Evolutionary conservation across 805 yeast species (phyloP).

Genomic region (Metschnikowia corniflorae): DNA sequence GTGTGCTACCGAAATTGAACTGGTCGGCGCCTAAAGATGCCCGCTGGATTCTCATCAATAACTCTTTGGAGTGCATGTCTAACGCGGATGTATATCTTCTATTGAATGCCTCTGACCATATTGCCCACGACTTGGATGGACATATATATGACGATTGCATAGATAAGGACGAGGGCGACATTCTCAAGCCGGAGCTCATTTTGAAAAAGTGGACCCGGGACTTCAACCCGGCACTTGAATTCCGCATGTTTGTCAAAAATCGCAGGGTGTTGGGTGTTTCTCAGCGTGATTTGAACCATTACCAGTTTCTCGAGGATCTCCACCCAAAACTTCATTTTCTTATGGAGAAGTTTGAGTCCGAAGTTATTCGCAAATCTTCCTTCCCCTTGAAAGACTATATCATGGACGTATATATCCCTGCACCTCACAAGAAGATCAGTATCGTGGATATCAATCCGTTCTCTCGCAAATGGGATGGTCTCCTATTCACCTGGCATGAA

Average conservation of each 20-base stretch:
- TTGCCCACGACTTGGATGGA: constrained; percentile 71
- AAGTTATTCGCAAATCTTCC: constrained; percentile 27
- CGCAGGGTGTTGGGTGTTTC: constrained; percentile 65
- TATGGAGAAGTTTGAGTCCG: constrained; percentile 55
- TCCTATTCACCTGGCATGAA: constrained; percentile 84
- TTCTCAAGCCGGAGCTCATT: constrained; percentile 57
- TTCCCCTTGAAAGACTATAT: constrained; percentile 44
- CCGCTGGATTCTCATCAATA: constrained; percentile 81
- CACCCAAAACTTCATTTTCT: constrained; percentile 43
- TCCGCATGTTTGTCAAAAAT: constrained; percentile 75
- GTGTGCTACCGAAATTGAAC: constrained; percentile 83
- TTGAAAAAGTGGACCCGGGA: constrained; percentile 72
- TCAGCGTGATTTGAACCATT: constrained; percentile 84
- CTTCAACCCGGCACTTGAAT: constrained; percentile 87
- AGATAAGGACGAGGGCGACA: constrained; percentile 18
- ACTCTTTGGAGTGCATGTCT: constrained; percentile 65
- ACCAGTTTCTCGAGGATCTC: constrained; percentile 60
- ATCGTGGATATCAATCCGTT: constrained; percentile 88
- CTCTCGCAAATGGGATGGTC: constrained; percentile 69
- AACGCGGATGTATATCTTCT: constrained; percentile 76
- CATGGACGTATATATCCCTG: constrained; percentile 79
- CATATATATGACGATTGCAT: constrained; percentile 57
- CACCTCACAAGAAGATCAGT: constrained; percentile 62
- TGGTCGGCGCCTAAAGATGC: constrained; percentile 98
- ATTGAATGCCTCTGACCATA: constrained; percentile 82